A percentile compares a stretch with the other conserved stretches of the same genome.
phyloP scores from a whole-genome alignment of 306 rosid genomes.

The Clitoria ternatea region DNA sequence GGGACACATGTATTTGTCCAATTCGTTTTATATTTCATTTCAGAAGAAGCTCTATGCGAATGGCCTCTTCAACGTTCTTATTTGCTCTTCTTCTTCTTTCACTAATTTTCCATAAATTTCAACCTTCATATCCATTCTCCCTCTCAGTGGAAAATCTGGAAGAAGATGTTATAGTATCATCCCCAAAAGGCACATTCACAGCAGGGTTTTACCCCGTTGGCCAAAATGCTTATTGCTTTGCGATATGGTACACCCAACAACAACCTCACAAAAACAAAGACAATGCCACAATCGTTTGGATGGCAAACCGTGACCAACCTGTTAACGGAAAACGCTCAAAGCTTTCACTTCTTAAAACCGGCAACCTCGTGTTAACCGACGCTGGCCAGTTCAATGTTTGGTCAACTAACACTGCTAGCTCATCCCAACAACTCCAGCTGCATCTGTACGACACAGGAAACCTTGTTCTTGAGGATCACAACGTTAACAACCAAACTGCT shows the following conservation, averaged over 20 bases:
- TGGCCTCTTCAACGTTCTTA: not conserved
- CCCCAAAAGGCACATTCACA: not conserved
- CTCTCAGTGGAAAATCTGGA: not conserved
- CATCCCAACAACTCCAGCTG: not conserved
- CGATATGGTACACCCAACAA: slow-evolving; percentile 3
- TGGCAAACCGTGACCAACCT: slow-evolving; percentile 22
- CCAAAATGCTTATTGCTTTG: not conserved
- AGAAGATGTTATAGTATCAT: not conserved
- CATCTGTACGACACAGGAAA: not conserved
- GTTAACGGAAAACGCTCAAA: not conserved
- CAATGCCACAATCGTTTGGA: slow-evolving; percentile 10
- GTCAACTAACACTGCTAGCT: not conserved
- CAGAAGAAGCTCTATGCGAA: too few relatives aligned
- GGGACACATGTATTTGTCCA: too few relatives aligned
- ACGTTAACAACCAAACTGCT: not conserved
- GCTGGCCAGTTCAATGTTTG: not conserved
- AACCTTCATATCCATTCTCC: not conserved
- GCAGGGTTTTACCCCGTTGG: slow-evolving; percentile 5
- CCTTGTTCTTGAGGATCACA: too few relatives aligned
- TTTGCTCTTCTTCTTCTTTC: not conserved
- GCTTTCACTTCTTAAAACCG: slow-evolving; percentile 5
- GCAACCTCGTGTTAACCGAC: slow-evolving; percentile 3
- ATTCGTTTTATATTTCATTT: too few relatives aligned
- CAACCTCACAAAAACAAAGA: not conserved
- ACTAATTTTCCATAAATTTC: not conserved